Conservation (phyloP, 2,329 filamentous ascomycete genomes). For the Fusarium incarnatum region DNA sequence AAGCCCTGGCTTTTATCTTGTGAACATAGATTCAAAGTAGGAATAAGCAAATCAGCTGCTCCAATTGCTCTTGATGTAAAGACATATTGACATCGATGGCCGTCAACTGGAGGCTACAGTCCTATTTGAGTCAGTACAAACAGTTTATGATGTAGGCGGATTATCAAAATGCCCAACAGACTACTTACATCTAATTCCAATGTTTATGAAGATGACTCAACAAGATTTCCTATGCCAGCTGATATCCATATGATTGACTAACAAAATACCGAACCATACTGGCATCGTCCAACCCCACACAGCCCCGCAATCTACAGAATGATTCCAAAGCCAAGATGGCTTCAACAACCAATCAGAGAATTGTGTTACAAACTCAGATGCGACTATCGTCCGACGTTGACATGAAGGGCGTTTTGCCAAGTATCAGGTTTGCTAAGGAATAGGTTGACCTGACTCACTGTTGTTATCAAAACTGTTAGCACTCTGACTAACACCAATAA, state of each 20-base stretch:
- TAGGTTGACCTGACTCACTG: no score
- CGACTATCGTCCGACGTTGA: constrained; percentile 7
- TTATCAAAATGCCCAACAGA: background rate
- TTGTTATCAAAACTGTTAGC: background rate
- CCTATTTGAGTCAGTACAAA: background rate
- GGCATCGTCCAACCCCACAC: constrained; percentile 20
- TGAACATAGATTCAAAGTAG: background rate
- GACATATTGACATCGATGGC: background rate
- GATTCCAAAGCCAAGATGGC: constrained; percentile 40
- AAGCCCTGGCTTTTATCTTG: background rate
- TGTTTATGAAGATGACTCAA: background rate
- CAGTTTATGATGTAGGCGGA: background rate
- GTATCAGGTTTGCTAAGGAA: background rate
- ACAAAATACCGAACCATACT: constrained; percentile 11
- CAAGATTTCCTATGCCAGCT: background rate
- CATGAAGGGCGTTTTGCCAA: background rate
- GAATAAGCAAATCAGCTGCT: background rate
- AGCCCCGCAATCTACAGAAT: constrained; percentile 35
- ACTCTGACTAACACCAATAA: background rate
- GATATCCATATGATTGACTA: background rate
- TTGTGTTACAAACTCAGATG: constrained; percentile 13
- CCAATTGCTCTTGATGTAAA: background rate
- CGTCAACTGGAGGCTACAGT: background rate
- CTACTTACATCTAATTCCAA: background rate
- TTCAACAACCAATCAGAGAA: constrained; percentile 11